These are phyloP conservation scores for Boletus patriciae DNA, from an alignment of 768 basidiomycete genomes.

Conservation along the genomic window DNA sequence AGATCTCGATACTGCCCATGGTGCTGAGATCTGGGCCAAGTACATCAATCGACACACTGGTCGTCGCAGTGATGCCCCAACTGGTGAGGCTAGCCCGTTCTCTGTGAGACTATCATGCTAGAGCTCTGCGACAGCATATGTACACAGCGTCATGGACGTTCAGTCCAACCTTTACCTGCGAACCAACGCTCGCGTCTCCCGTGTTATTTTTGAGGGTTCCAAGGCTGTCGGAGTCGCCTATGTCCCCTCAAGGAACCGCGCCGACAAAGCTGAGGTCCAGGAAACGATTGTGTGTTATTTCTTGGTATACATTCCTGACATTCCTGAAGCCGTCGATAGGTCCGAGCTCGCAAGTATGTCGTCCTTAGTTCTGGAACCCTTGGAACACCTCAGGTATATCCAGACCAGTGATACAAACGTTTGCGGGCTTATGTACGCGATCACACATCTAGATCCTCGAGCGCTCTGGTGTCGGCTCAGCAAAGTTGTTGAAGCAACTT, in stretches of 20 bases:
- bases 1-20: constrained; percentile 61
- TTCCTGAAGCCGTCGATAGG: constrained; percentile 14
- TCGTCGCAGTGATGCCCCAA: constrained; percentile 68
- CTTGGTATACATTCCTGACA: not conserved
- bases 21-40: constrained; percentile 73
- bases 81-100: constrained; percentile 39
- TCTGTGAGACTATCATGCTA: not conserved
- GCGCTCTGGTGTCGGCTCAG: constrained; percentile 66
- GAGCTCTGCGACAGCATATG: constrained; percentile 46
- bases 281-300: constrained; percentile 52
- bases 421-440: not conserved
- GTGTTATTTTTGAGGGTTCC: constrained; percentile 70
- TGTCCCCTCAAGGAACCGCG: constrained; percentile 62
- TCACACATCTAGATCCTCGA: constrained; percentile 53
- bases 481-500: constrained; percentile 52
- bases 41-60: constrained; percentile 76
- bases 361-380: constrained; percentile 66
- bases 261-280: constrained; percentile 46
- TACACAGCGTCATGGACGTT: constrained; percentile 69
- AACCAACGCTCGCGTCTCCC: constrained; percentile 63
- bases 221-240: constrained; percentile 74
- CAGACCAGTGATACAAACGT: not conserved
- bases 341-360: constrained; percentile 64
- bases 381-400: constrained; percentile 54
- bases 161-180: constrained; percentile 68